Percentiles rank a stretch among this genome's conserved stretches.
phyloP scores from a whole-genome alignment of 495 filamentous ascomycete genomes.

The Hypoxylon subgilvum region DNA sequence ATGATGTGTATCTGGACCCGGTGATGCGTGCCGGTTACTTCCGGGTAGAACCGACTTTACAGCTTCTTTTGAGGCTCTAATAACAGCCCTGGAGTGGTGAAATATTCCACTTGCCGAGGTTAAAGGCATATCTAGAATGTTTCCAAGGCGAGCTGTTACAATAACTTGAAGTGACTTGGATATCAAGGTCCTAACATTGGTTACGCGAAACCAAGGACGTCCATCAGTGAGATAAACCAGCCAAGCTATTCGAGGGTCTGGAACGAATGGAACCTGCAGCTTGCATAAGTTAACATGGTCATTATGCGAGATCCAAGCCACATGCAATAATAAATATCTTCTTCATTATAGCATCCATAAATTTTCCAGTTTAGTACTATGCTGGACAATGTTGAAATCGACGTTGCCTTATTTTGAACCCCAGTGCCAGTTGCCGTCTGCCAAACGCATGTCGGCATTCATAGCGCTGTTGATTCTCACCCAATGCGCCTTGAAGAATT shows the following conservation, averaged over 20 bases:
- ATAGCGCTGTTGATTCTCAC: neutral
- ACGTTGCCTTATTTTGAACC: constrained; percentile 1
- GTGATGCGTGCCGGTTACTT: constrained; percentile 25
- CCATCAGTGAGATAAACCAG: no score
- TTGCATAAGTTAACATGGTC: neutral
- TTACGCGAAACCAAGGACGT: no score
- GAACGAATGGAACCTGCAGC: constrained; percentile 9
- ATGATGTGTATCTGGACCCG: constrained; percentile 1
- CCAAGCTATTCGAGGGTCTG: no score
- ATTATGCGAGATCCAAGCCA: neutral
- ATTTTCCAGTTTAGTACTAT: neutral
- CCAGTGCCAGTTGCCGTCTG: no score
- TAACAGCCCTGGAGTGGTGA: neutral
- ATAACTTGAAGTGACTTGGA: neutral
- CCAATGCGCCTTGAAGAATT: constrained; percentile 19
- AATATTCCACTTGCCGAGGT: constrained; percentile 28
- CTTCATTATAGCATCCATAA: neutral
- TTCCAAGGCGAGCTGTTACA: neutral
- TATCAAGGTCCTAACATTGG: no score
- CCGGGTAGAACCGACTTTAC: constrained; percentile 20
- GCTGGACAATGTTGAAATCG: constrained; percentile 25
- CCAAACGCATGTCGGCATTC: no score
- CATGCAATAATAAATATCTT: constrained; percentile 1
- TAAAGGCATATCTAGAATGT: constrained; percentile 6
- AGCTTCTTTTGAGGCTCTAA: constrained; percentile 15